Conservation (phyloP, 768 basidiomycete genomes). For the Suillus ampliporus region DNA sequence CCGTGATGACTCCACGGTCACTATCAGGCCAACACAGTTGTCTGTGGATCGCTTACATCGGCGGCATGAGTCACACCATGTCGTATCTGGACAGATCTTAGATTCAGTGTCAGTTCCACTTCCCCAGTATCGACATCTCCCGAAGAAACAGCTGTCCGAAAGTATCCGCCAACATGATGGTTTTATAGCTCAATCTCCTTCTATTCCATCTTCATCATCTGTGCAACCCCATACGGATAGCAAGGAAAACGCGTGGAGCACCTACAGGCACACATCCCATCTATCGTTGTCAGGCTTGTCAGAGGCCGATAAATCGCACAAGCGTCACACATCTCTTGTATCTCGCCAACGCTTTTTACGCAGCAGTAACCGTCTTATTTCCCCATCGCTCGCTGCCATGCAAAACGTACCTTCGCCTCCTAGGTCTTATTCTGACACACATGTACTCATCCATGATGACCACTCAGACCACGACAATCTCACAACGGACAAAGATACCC, state of each 20-base stretch:
- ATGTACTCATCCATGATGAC: slow-evolving; percentile 1
- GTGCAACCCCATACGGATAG: neutral
- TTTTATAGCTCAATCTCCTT: neutral
- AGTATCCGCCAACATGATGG: neutral
- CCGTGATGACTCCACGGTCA: neutral
- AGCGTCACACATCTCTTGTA: neutral
- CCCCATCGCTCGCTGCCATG: neutral
- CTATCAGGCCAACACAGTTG: neutral
- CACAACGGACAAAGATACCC: neutral
- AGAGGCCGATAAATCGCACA: neutral
- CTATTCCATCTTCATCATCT: neutral
- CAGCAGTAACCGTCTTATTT: neutral
- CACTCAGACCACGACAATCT: neutral
- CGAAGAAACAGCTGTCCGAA: neutral
- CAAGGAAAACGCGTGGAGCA: neutral
- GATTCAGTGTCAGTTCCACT: neutral
- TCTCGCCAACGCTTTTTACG: neutral
- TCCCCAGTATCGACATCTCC: neutral
- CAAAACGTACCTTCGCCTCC: neutral
- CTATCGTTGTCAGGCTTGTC: neutral
- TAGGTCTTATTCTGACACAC: slow-evolving; percentile 19
- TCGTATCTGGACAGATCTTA: neutral
- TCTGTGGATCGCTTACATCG: neutral
- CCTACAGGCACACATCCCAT: neutral
- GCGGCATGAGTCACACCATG: neutral